Evolutionary conservation across 192 early-diverging fungal species (phyloP).

Genomic region (Mortierella alpina): DNA sequence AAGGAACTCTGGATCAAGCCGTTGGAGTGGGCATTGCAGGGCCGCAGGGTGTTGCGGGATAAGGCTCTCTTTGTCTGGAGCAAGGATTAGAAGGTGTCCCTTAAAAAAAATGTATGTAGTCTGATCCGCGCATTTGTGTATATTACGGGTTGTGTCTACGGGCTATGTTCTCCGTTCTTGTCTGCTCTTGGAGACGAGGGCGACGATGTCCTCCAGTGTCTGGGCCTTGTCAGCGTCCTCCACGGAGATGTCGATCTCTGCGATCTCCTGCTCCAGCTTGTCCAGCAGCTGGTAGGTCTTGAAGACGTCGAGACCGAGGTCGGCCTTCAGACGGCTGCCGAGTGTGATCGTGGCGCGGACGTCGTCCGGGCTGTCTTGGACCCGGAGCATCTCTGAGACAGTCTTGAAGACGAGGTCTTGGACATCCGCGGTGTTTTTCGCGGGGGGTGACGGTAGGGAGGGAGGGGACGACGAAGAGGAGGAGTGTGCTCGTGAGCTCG

Average conservation of each 20-base stretch:
- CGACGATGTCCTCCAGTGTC: constrained; percentile 23
- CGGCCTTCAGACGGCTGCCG: constrained; percentile 2
- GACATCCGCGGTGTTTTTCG: neutral
- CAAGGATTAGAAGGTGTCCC: constrained; percentile 6
- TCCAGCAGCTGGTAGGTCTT: constrained; percentile 30
- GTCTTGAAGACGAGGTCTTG: constrained; percentile 20
- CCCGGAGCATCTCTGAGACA: constrained; percentile 10
- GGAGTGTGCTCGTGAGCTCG: no score
- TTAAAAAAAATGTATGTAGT: no score
- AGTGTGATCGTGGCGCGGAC: constrained; percentile 7
- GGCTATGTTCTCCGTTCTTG: neutral
- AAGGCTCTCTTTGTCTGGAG: constrained; percentile 75
- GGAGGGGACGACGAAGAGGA: neutral
- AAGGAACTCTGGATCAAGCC: constrained; percentile 83
- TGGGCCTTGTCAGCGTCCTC: constrained; percentile 20
- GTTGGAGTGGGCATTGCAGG: constrained; percentile 80
- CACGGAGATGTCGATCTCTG: constrained; percentile 14
- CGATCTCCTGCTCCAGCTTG: constrained; percentile 7
- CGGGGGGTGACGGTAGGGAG: neutral
- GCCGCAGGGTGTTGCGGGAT: constrained; percentile 71
- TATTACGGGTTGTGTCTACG: no score
- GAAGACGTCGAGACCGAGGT: constrained; percentile 32
- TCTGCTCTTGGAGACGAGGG: constrained; percentile 2
- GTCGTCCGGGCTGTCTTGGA: constrained; percentile 7
- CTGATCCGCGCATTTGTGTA: no score